Evolutionary conservation across 768 basidiomycete genomes (phyloP).

Genomic region (Strobilomyces dryophilus): DNA sequence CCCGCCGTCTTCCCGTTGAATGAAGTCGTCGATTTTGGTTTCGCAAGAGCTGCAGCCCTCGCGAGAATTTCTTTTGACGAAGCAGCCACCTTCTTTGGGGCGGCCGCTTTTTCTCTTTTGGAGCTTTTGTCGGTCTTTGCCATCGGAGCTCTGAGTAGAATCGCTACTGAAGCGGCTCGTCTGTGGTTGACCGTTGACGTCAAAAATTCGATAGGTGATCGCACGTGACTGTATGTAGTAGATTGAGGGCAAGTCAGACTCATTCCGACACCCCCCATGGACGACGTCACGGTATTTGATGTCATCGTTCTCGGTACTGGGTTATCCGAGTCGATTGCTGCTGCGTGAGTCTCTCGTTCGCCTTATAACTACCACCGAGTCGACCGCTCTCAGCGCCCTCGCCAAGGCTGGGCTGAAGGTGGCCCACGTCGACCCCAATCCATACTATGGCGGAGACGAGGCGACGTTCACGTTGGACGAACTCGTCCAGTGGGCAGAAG

Average conservation of each 20-base stretch:
- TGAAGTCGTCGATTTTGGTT: neutral
- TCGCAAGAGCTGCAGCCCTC: constrained; percentile 35
- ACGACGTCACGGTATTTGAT: constrained; percentile 43
- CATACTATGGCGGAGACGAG: constrained; percentile 81
- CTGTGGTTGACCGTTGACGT: no score
- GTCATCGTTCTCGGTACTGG: constrained; percentile 74
- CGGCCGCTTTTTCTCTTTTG: constrained; percentile 35
- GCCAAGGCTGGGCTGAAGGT: constrained; percentile 86
- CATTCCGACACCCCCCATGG: no score
- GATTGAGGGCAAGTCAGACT: constrained; percentile 24
- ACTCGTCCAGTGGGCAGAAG: constrained; percentile 63
- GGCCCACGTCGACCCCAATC: constrained; percentile 80
- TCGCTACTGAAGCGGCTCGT: no score
- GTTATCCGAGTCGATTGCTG: constrained; percentile 77
- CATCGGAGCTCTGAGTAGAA: constrained; percentile 21
- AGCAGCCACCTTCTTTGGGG: constrained; percentile 31
- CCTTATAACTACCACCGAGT: constrained; percentile 2
- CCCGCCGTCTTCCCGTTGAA: no score
- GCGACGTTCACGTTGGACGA: constrained; percentile 83
- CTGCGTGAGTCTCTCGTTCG: constrained; percentile 62
- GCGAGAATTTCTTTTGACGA: constrained; percentile 42
- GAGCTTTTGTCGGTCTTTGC: constrained; percentile 37
- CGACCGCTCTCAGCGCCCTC: constrained; percentile 56
- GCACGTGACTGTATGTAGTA: constrained; percentile 18
- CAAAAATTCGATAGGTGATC: constrained; percentile 14